Base-by-base conservation (phyloP, 1,139 yeast genomes). In the Zhuliangozyma blackwelliae region DNA sequence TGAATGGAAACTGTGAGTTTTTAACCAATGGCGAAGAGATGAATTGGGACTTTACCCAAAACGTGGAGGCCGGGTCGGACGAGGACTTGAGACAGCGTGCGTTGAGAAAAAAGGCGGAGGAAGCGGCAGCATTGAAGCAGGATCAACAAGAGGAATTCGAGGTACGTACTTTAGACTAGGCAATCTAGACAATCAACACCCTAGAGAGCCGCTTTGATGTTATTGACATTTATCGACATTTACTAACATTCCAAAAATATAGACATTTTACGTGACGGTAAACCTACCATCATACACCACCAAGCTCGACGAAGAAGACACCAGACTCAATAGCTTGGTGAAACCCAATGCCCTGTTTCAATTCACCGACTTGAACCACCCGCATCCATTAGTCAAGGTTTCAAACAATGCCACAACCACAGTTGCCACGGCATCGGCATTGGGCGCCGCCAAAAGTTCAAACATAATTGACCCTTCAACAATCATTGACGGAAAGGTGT, bases 1-100 rank as follows among this genome's bases (percentile, higher is more conserved):
- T 73, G 71, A 82, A 82, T 52, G 96, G 96, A 13, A 74, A 77
- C 45, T 74, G 86, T 21, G 79, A 73, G 33, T 85, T 79, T 49
- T 65, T 87, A 45, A 57, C 72, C 2, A 60, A 72, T 7, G 96
- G 96, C n/a, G 95, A 87, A 57, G 95, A 86, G 59, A 85, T 88
- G 92, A 84, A 84, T 54, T 87, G 96, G 96, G 76, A 81, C 47
- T 87, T 87, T 63, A 78, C 76, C 52, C 64, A 60, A 38, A 74
- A 73, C 21, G 78, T 75, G 46, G 90, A 82, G 54, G 90, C 92
- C 1, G 92, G 92, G 3, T 81, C 89, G 1, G 84, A 79, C 40
- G 90, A 81, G 38, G 92, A 83, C 46, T 73, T 77, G 4, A 49
- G 50, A 45, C 53, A 46, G 37, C 59, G 16, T 16, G 16, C 16